Percentiles rank a stretch among this genome's conserved stretches.
Evolutionary conservation across 805 yeast genomes (phyloP).

Genomic region (Kodamaea kaohsiungensis): DNA sequence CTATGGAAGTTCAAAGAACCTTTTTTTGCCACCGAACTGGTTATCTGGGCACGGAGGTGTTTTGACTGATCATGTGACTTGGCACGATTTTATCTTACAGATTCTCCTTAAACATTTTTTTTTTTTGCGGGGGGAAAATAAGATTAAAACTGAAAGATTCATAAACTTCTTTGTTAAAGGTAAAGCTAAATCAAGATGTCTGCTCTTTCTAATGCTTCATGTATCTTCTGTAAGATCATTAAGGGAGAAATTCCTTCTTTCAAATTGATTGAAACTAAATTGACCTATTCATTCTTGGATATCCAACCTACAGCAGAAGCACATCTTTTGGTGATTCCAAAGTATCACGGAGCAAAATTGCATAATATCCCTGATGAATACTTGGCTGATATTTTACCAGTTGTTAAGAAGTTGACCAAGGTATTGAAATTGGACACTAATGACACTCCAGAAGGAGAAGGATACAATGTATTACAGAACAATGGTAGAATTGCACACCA

Average conservation of each 20-base stretch:
- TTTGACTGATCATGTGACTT: neutral
- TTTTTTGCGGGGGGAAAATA: neutral
- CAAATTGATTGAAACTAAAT: constrained; percentile 84
- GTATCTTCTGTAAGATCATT: constrained; percentile 93
- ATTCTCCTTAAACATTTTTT: too few species aligned
- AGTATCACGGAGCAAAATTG: constrained; percentile 88
- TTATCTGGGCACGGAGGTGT: neutral
- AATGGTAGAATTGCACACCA: constrained; percentile 96
- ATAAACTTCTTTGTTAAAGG: neutral
- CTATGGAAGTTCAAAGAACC: constrained; percentile 4
- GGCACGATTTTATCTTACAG: too few species aligned
- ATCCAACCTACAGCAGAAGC: constrained; percentile 91
- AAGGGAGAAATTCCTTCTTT: constrained; percentile 95
- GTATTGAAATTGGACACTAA: constrained; percentile 66
- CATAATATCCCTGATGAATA: constrained; percentile 93
- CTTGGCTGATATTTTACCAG: constrained; percentile 81
- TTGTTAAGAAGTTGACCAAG: constrained; percentile 81
- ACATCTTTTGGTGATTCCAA: constrained; percentile 88
- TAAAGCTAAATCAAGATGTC: constrained; percentile 8
- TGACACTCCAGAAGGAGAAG: constrained; percentile 62
- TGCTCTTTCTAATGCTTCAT: constrained; percentile 52
- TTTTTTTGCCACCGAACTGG: constrained; percentile 4
- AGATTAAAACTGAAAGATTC: neutral
- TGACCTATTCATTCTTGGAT: constrained; percentile 82
- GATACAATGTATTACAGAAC: constrained; percentile 89